phyloP scores from a whole-genome alignment of 129 eudicot genomes.

The Centrapalus pauciflorus region DNA sequence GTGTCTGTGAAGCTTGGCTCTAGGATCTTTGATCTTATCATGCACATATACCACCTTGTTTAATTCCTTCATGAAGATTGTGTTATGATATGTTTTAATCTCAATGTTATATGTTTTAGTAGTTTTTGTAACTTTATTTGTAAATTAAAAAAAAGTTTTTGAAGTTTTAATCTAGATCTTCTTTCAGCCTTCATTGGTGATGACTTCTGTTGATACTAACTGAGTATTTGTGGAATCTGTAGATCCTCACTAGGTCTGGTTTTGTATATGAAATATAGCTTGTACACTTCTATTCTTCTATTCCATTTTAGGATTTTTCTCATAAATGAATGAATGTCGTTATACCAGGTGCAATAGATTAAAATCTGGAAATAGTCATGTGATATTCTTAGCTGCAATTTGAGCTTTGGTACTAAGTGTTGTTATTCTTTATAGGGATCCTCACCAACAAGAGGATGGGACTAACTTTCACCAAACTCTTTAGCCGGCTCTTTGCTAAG shows the following conservation, averaged over 20 bases:
- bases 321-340: neutral
- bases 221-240: neutral
- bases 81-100: constrained; percentile 3
- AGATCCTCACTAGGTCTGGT: neutral
- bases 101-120: neutral
- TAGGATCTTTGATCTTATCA: constrained; percentile 4
- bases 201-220: neutral
- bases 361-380: neutral
- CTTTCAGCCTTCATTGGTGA: neutral
- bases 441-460: constrained; percentile 64
- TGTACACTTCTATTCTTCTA: neutral
- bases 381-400: neutral
- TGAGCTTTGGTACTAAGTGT: neutral
- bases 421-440: constrained; percentile 30
- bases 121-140: neutral
- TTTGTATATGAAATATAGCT: neutral
- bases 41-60: neutral
- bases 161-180: constrained; percentile 1
- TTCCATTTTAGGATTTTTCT: neutral
- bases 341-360: neutral
- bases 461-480: constrained; percentile 80
- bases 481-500: constrained; percentile 99
- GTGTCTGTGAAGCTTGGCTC: constrained; percentile 3
- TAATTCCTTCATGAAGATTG: neutral
- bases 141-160: neutral